These are phyloP conservation scores for Taiozyma onychis DNA, from an alignment of 1,139 yeast species.

Conservation along the genomic window DNA sequence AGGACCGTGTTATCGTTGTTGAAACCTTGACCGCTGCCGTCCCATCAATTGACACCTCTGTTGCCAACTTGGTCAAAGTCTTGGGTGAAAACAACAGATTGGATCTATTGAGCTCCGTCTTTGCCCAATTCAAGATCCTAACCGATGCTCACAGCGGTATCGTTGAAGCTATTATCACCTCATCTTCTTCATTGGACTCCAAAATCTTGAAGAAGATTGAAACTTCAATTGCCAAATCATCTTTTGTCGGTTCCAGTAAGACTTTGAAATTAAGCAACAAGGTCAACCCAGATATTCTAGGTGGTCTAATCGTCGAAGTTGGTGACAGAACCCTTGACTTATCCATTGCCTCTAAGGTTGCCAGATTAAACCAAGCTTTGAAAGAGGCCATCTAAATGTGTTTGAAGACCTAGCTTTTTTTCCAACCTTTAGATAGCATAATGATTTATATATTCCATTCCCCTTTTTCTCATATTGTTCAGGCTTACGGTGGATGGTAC, in stretches of 20 bases:
- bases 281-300: constrained; percentile 86
- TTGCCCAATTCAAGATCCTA: constrained; percentile 67
- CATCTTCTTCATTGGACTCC: constrained; percentile 81
- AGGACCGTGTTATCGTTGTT: constrained; percentile 71
- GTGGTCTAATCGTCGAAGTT: constrained; percentile 94
- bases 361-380: constrained; percentile 84
- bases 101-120: constrained; percentile 57
- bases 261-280: constrained; percentile 78
- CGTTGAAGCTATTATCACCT: constrained; percentile 90
- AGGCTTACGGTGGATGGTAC: background rate
- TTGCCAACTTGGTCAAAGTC: constrained; percentile 74
- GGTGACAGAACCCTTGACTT: constrained; percentile 97
- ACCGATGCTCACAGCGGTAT: constrained; percentile 89
- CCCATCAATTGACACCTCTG: constrained; percentile 58
- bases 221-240: constrained; percentile 69
- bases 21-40: constrained; percentile 49
- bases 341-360: constrained; percentile 77
- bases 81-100: constrained; percentile 96
- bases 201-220: constrained; percentile 77
- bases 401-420: background rate
- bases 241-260: constrained; percentile 81
- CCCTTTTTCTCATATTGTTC: background rate
- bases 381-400: constrained; percentile 64
- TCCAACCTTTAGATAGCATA: background rate
- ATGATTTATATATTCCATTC: background rate